A percentile compares a stretch with the other conserved stretches of the same genome.
These are phyloP conservation scores for Tuber calosporum DNA, from an alignment of 495 filamentous ascomycete species.

Conservation along the genomic window DNA sequence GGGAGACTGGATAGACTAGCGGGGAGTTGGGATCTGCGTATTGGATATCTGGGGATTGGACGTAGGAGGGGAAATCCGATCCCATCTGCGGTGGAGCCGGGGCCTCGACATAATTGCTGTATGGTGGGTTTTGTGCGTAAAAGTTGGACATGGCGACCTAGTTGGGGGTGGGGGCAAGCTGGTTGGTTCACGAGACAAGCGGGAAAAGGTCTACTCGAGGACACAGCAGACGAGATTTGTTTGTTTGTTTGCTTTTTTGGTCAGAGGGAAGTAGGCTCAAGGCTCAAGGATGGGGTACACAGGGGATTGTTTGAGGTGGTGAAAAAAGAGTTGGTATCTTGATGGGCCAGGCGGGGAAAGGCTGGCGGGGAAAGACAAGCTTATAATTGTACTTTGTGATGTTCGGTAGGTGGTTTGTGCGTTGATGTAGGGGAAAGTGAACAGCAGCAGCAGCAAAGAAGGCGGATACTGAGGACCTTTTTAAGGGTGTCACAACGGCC, in stretches of 20 bases:
- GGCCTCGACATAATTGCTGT: slow-evolving; percentile 18
- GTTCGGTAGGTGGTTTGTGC: slow-evolving; percentile 16
- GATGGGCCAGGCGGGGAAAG: background rate
- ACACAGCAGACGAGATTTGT: background rate
- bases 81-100: slow-evolving; percentile 7
- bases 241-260: too few relatives aligned
- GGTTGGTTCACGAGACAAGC: slow-evolving; percentile 7
- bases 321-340: background rate
- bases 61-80: slow-evolving; percentile 8
- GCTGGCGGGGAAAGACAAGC: slow-evolving; percentile 25
- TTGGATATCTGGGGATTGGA: slow-evolving; percentile 11
- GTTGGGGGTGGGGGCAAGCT: background rate
- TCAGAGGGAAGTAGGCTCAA: slow-evolving; percentile 7
- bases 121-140: slow-evolving; percentile 5
- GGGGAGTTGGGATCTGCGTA: slow-evolving; percentile 30
- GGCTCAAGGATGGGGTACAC: slow-evolving; percentile 1
- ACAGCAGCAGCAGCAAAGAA: slow-evolving; percentile 15
- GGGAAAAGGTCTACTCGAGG: slow-evolving; percentile 5
- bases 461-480: slow-evolving; percentile 37
- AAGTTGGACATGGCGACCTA: slow-evolving; percentile 6
- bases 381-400: slow-evolving; percentile 9
- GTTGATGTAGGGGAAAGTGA: slow-evolving; percentile 13
- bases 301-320: slow-evolving; percentile 8
- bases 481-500: slow-evolving; percentile 31
- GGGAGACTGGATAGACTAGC: slow-evolving; percentile 27